Percentiles rank a stretch among this genome's conserved stretches.
phyloP scores from a whole-genome alignment of 2,329 filamentous ascomycete species.

The Didymella pinodella region DNA sequence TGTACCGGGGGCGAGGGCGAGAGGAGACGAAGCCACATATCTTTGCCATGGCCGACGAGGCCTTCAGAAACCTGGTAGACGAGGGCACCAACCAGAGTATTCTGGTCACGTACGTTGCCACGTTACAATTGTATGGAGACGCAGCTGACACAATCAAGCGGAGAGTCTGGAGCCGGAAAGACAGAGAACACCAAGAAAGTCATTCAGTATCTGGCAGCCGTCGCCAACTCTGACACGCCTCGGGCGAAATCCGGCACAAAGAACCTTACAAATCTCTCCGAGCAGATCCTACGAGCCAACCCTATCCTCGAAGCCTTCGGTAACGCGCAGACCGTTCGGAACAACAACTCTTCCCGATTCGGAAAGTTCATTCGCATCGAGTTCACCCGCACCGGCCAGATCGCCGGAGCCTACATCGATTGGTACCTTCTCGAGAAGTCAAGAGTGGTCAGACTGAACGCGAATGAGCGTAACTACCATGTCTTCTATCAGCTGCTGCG shows the following conservation, averaged over 20 bases:
- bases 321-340: slow-evolving; percentile 95
- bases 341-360: slow-evolving; percentile 98
- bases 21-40: slow-evolving; percentile 98
- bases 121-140: not conserved
- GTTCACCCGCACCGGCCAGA: slow-evolving; percentile 86
- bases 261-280: slow-evolving; percentile 84
- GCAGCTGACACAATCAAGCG: slow-evolving; percentile 55
- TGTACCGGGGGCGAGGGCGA: slow-evolving; percentile 90
- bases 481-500: slow-evolving; percentile 95
- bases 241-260: slow-evolving; percentile 66
- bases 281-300: slow-evolving; percentile 95
- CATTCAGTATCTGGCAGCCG: slow-evolving; percentile 96
- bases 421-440: slow-evolving; percentile 99
- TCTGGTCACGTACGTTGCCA: slow-evolving; percentile 74
- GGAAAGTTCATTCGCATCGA: slow-evolving; percentile 99
- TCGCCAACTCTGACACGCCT: slow-evolving; percentile 82
- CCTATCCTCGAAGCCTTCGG: slow-evolving; percentile 98
- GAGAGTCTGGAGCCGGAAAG: slow-evolving; percentile 97
- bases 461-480: slow-evolving; percentile 93
- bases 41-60: slow-evolving; percentile 95
- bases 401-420: slow-evolving; percentile 95
- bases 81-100: slow-evolving; percentile 98
- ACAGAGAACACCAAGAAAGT: slow-evolving; percentile 99
- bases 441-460: slow-evolving; percentile 88
- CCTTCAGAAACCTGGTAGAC: slow-evolving; percentile 93